Conservation (phyloP, 768 basidiomycete species). For the Russula compacta region DNA sequence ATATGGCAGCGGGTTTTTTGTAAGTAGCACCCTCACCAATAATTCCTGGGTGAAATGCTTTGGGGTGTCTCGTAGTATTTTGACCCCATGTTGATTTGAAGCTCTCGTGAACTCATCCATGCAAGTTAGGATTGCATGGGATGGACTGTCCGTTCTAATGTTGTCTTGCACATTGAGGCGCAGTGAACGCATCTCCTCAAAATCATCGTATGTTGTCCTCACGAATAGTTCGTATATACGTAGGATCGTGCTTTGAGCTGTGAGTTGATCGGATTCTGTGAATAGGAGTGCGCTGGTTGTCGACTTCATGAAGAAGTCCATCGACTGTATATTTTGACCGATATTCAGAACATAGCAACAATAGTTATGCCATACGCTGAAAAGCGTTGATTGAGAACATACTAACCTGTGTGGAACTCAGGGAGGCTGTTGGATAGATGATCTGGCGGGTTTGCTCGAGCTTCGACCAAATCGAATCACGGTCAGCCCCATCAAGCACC, state of each 20-base stretch:
- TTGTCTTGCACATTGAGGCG: background rate
- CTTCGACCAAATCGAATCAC: slow-evolving; percentile 1
- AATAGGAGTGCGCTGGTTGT: background rate
- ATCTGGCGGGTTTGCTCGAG: background rate
- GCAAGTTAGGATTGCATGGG: background rate
- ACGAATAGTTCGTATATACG: slow-evolving; percentile 16
- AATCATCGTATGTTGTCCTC: slow-evolving; percentile 1
- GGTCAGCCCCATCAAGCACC: slow-evolving; percentile 3
- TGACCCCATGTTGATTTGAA: background rate
- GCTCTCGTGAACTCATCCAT: background rate
- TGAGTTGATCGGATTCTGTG: background rate
- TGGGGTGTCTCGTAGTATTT: slow-evolving; percentile 1
- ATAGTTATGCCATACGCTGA: background rate
- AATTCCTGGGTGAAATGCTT: background rate
- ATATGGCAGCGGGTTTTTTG: background rate
- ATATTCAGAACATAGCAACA: slow-evolving; percentile 13
- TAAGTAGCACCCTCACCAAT: background rate
- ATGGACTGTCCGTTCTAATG: background rate
- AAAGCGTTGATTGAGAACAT: background rate
- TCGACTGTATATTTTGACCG: slow-evolving; percentile 13
- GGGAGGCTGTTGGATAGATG: slow-evolving; percentile 5
- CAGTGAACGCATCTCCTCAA: background rate
- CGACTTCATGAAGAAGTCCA: slow-evolving; percentile 19
- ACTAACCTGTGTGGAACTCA: slow-evolving; percentile 21
- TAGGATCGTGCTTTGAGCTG: background rate